phyloP scores from a whole-genome alignment of 2,329 filamentous ascomycete species.

The Keithomyces neogunnii region DNA sequence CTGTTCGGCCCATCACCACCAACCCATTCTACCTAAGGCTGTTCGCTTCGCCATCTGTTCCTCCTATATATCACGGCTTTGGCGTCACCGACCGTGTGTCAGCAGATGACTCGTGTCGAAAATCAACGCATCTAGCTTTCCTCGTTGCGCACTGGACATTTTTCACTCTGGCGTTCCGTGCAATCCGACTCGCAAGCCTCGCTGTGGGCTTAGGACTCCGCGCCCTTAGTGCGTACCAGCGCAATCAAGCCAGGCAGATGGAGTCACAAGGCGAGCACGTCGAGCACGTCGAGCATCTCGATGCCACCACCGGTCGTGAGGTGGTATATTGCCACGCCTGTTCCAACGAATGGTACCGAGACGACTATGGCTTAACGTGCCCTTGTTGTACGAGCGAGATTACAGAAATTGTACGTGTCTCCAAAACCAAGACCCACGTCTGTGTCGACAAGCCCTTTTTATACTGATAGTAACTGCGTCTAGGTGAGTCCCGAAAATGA shows the following conservation, averaged over 20 bases:
- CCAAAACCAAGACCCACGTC: background rate
- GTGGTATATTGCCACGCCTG: conserved; percentile 84
- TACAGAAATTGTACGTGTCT: conserved; percentile 69
- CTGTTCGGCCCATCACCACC: background rate
- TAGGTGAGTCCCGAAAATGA: conserved; percentile 52
- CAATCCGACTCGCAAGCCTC: conserved; percentile 44
- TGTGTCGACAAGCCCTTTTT: background rate
- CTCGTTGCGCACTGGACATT: background rate
- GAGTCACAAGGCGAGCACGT: conserved; percentile 17
- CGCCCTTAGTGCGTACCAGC: conserved; percentile 46
- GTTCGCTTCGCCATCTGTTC: background rate
- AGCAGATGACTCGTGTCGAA: background rate
- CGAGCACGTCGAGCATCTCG: conserved; percentile 31
- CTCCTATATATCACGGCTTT: background rate
- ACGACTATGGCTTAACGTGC: conserved; percentile 61
- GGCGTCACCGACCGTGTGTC: background rate
- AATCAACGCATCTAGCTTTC: background rate
- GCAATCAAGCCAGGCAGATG: conserved; percentile 33
- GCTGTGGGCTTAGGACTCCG: conserved; percentile 50
- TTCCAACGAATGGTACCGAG: conserved; percentile 69
- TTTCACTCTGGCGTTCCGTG: conserved; percentile 47
- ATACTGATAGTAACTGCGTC: background rate
- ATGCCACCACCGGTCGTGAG: conserved; percentile 48
- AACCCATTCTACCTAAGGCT: background rate
- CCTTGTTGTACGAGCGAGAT: conserved; percentile 71